phyloP scores from a whole-genome alignment of 2,329 filamentous ascomycete species.

The Paradendryphiella salina region DNA sequence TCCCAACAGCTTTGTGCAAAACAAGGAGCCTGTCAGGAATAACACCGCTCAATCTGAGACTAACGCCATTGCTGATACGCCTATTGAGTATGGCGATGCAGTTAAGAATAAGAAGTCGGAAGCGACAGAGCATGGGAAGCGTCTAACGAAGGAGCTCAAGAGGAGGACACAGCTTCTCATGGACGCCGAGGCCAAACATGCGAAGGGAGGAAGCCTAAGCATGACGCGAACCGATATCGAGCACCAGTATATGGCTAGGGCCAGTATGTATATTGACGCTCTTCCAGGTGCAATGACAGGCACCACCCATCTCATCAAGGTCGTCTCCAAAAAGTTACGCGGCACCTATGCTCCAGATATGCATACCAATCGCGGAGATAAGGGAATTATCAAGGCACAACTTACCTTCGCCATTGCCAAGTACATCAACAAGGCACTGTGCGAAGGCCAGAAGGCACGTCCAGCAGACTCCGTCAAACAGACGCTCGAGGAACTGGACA shows the following conservation, averaged over 20 bases:
- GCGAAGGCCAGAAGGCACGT: slow-evolving; percentile 12
- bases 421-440: slow-evolving; percentile 25
- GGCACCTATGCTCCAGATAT: slow-evolving; percentile 10
- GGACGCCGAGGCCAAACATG: neutral
- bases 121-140: no score
- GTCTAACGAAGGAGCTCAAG: no score
- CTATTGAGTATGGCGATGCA: neutral
- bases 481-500: slow-evolving; percentile 20
- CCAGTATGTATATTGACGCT: slow-evolving; percentile 20
- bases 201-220: neutral
- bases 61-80: neutral
- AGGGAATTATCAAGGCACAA: slow-evolving; percentile 21
- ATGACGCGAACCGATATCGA: slow-evolving; percentile 15
- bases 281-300: slow-evolving; percentile 11
- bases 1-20: neutral
- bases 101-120: no score
- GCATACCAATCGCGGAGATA: slow-evolving; percentile 6
- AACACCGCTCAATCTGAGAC: neutral
- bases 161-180: no score
- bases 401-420: slow-evolving; percentile 26
- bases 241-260: slow-evolving; percentile 22
- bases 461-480: slow-evolving; percentile 18
- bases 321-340: slow-evolving; percentile 24
- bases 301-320: slow-evolving; percentile 17
- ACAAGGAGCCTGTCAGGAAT: neutral